phyloP scores from a whole-genome alignment of 2,329 filamentous ascomycete species.

The Pseudomassariella vexata region DNA sequence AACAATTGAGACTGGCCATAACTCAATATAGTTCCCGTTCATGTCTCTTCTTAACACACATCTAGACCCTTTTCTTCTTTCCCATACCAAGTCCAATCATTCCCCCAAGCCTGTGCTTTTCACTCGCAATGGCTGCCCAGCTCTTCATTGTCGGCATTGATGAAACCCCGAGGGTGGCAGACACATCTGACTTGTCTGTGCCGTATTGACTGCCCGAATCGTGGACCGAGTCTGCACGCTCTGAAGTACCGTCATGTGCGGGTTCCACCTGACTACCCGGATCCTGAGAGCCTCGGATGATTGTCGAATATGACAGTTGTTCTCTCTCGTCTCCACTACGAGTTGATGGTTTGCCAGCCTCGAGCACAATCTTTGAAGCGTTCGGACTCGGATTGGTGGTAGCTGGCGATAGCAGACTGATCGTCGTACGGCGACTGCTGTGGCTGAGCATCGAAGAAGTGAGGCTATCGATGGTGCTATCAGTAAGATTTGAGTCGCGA shows the following conservation, averaged over 20 bases:
- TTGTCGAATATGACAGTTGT: too few relatives aligned
- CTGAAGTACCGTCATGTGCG: not conserved
- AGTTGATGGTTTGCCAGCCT: not conserved
- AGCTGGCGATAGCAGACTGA: slow-evolving; percentile 2
- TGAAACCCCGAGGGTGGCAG: not conserved
- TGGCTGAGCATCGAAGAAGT: slow-evolving; percentile 34
- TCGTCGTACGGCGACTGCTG: slow-evolving; percentile 16
- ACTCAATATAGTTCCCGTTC: too few relatives aligned
- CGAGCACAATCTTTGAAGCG: slow-evolving; percentile 2
- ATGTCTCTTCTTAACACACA: too few relatives aligned
- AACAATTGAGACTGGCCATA: too few relatives aligned
- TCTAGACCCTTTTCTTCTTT: slow-evolving; percentile 2
- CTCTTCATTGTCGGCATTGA: slow-evolving; percentile 1
- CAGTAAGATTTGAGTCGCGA: slow-evolving; percentile 32
- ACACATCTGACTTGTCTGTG: not conserved
- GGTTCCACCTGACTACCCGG: not conserved
- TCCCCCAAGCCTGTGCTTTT: not conserved
- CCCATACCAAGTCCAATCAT: not conserved
- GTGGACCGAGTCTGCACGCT: not conserved
- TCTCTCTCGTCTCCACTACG: too few relatives aligned
- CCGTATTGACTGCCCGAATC: not conserved
- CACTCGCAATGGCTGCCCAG: slow-evolving; percentile 3
- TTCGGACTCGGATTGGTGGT: slow-evolving; percentile 3
- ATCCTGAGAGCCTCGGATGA: too few relatives aligned
- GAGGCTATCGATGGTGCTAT: slow-evolving; percentile 32